Conservation (phyloP, 345 rosid genomes). For the Aquilaria yunnanensis region DNA sequence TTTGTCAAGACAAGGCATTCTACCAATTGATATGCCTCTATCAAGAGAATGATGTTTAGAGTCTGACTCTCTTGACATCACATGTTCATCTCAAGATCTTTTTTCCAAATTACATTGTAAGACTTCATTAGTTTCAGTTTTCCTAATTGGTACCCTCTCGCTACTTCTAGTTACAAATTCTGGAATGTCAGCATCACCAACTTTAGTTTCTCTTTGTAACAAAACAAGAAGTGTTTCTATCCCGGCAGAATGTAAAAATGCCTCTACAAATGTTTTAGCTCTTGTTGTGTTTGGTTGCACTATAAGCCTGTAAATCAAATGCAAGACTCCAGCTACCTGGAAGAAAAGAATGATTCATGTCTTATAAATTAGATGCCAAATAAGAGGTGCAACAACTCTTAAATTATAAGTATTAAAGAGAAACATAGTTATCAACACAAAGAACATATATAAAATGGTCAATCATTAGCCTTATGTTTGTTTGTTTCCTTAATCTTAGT, state of each 20-base stretch:
- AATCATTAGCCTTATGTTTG: no score
- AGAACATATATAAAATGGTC: neutral
- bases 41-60: slow-evolving; percentile 15
- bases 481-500: no score
- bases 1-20: no score
- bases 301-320: slow-evolving; percentile 81
- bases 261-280: slow-evolving; percentile 75
- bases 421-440: slow-evolving; percentile 4
- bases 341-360: slow-evolving; percentile 22
- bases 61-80: slow-evolving; percentile 30
- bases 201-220: slow-evolving; percentile 90
- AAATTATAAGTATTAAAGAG: slow-evolving; percentile 3
- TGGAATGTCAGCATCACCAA: slow-evolving; percentile 49
- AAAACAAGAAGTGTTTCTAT: slow-evolving; percentile 95
- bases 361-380: slow-evolving; percentile 8
- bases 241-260: slow-evolving; percentile 81
- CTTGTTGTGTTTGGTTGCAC: slow-evolving; percentile 88
- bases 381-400: neutral
- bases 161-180: slow-evolving; percentile 30
- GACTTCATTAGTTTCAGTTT: slow-evolving; percentile 30
- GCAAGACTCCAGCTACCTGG: slow-evolving; percentile 89
- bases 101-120: slow-evolving; percentile 37
- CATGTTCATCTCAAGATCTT: slow-evolving; percentile 29
- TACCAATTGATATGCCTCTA: no score
- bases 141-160: slow-evolving; percentile 28